A percentile compares a stretch with the other conserved stretches of the same genome.
phyloP scores from a whole-genome alignment of 768 basidiomycete species.

The Phlegmacium glaucopus region DNA sequence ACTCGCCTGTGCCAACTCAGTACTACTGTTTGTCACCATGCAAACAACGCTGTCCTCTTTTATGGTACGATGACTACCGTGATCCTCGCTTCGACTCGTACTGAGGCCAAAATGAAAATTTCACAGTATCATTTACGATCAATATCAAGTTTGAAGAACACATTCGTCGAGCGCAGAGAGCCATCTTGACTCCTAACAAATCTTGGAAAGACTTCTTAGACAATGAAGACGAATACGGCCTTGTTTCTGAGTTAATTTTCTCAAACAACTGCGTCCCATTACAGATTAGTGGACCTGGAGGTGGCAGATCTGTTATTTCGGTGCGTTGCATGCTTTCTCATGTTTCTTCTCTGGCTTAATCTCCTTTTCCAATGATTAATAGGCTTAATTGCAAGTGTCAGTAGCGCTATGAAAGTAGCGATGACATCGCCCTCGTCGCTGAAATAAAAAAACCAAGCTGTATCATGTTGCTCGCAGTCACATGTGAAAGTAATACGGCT shows the following conservation, averaged over 20 bases:
- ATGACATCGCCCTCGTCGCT: slow-evolving; percentile 60
- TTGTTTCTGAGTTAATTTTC: slow-evolving; percentile 32
- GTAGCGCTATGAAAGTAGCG: slow-evolving; percentile 39
- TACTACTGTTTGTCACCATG: no score
- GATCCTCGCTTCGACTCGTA: no score
- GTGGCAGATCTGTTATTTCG: slow-evolving; percentile 63
- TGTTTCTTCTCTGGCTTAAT: background rate
- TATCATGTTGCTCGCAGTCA: slow-evolving; percentile 54
- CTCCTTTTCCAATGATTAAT: background rate
- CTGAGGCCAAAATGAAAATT: slow-evolving; percentile 35
- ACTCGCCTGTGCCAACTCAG: no score
- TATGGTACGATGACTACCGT: no score
- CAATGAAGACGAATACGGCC: slow-evolving; percentile 24
- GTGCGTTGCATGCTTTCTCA: slow-evolving; percentile 20
- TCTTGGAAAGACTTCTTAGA: slow-evolving; percentile 34
- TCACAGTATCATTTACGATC: slow-evolving; percentile 50
- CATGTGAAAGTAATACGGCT: slow-evolving; percentile 55
- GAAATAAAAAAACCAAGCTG: slow-evolving; percentile 66
- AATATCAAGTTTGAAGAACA: slow-evolving; percentile 58
- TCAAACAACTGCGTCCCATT: slow-evolving; percentile 56
- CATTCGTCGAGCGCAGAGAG: slow-evolving; percentile 61
- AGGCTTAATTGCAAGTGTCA: slow-evolving; percentile 61
- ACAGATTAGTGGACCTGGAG: slow-evolving; percentile 54
- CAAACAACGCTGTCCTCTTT: no score
- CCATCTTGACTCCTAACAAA: no score